Conservation (phyloP, 345 rosid genomes). For the Populus simonii region DNA sequence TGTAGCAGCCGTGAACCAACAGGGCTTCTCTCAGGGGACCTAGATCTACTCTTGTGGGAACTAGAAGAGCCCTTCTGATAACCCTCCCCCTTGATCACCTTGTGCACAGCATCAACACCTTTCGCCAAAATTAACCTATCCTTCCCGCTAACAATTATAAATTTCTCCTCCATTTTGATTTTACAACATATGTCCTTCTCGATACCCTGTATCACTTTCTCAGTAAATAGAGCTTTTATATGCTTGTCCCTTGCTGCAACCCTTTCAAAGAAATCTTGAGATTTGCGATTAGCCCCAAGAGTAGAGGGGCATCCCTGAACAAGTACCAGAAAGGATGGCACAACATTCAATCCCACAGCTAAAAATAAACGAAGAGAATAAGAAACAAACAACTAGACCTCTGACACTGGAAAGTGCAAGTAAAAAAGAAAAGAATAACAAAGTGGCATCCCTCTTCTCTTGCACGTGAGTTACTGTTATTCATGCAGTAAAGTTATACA, state of each 20-base stretch:
- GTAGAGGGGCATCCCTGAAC: constrained; percentile 94
- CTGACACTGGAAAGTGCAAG: not conserved
- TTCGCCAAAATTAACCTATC: constrained; percentile 83
- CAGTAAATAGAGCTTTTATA: constrained; percentile 72
- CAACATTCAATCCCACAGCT: constrained; percentile 7
- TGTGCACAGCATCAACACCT: constrained; percentile 97
- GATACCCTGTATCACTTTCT: constrained; percentile 70
- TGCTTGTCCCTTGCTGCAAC: constrained; percentile 82
- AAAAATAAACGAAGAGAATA: not conserved
- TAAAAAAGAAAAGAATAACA: not conserved
- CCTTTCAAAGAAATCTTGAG: constrained; percentile 93
- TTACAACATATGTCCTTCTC: constrained; percentile 86
- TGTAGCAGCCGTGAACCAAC: constrained; percentile 60
- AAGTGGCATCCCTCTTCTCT: not conserved
- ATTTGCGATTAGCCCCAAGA: constrained; percentile 87
- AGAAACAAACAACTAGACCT: not conserved
- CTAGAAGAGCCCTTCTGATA: constrained; percentile 61
- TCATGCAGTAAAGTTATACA: not conserved
- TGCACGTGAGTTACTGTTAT: not conserved
- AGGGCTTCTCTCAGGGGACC: constrained; percentile 75
- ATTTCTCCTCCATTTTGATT: constrained; percentile 89
- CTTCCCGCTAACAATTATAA: constrained; percentile 89
- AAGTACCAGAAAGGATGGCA: constrained; percentile 12
- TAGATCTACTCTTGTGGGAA: constrained; percentile 70
- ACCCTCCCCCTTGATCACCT: constrained; percentile 67